These are phyloP conservation scores for Jasminum sambac DNA, from an alignment of 257 asterid genomes.

Conservation along the genomic window DNA sequence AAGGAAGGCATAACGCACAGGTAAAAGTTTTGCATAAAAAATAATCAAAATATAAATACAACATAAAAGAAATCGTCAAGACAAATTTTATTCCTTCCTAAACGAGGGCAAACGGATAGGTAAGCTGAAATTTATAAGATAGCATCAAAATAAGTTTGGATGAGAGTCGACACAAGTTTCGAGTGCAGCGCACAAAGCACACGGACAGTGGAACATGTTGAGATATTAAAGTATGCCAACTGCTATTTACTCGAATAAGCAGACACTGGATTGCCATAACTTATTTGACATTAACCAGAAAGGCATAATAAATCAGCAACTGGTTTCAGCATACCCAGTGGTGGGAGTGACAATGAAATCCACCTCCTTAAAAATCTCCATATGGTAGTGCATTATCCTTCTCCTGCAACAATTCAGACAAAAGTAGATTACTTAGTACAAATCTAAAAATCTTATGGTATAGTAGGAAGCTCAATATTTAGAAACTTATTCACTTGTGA, in stretches of 20 bases:
- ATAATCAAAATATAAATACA: conserved; percentile 9
- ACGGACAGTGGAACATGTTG: background rate
- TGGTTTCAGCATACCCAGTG: conserved; percentile 65
- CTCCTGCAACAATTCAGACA: conserved; percentile 55
- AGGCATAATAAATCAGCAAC: conserved; percentile 1
- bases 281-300: background rate
- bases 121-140: background rate
- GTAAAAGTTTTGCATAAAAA: background rate
- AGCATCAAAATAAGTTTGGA: conserved; percentile 5
- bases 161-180: background rate
- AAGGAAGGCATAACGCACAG: background rate
- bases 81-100: conserved; percentile 1
- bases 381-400: conserved; percentile 82
- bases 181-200: background rate
- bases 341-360: conserved; percentile 96
- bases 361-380: conserved; percentile 74
- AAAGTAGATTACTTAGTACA: conserved; percentile 3
- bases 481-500: background rate
- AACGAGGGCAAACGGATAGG: conserved; percentile 9
- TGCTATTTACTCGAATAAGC: background rate
- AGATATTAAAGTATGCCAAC: background rate
- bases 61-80: background rate
- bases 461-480: conserved; percentile 11
- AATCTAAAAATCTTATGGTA: background rate
- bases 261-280: background rate